phyloP scores from a whole-genome alignment of 768 basidiomycete genomes.

The Panaeolus papilionaceus region DNA sequence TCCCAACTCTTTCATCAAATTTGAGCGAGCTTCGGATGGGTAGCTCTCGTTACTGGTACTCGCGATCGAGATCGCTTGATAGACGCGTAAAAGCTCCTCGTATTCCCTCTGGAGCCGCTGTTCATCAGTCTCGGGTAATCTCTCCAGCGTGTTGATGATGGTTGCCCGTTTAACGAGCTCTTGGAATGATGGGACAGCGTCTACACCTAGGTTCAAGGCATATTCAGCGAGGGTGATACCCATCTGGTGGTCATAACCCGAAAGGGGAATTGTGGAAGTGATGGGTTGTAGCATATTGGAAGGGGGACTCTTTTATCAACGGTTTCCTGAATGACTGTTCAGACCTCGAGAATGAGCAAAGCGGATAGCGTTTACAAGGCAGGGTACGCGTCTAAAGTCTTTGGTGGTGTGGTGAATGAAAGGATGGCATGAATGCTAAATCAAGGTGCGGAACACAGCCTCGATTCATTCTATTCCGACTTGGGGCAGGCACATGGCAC shows the following conservation, averaged over 20 bases:
- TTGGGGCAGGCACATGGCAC: conserved; percentile 2
- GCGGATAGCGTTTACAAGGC: neutral
- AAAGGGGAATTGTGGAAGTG: neutral
- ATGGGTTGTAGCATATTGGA: neutral
- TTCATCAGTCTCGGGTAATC: neutral
- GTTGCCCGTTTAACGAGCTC: neutral
- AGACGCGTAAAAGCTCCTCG: neutral
- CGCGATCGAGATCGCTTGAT: conserved; percentile 1
- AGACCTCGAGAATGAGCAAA: neutral
- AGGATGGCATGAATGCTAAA: neutral
- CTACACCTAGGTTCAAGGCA: conserved; percentile 3
- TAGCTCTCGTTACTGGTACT: neutral
- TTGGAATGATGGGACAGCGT: neutral
- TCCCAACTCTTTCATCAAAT: neutral
- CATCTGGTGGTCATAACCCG: neutral
- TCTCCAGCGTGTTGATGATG: conserved; percentile 1
- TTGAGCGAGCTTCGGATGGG: conserved; percentile 5
- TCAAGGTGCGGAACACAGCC: neutral
- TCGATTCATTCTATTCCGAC: neutral
- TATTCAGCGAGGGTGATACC: neutral
- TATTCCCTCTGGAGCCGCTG: neutral
- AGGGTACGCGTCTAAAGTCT: neutral
- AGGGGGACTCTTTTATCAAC: neutral
- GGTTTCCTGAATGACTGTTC: neutral
- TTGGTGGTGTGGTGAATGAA: conserved; percentile 3